phyloP scores from a whole-genome alignment of 2,329 filamentous ascomycete genomes.

The Lojkania enalia region DNA sequence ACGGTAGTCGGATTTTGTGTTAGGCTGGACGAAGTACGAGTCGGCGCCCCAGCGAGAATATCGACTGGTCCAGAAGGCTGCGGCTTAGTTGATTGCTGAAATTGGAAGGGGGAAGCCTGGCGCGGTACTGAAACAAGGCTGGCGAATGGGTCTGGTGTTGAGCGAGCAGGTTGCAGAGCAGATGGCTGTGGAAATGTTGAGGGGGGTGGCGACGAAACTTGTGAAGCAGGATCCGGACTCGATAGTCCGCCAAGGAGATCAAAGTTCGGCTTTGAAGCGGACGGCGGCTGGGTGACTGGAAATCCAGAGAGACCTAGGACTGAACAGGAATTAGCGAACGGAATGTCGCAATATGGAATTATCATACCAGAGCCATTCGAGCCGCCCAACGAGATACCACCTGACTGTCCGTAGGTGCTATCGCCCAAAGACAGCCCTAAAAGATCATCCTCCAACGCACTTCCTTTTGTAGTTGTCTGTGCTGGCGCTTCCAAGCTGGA shows the following conservation, averaged over 20 bases:
- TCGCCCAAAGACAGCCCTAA: constrained; percentile 80
- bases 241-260: constrained; percentile 60
- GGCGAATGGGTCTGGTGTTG: constrained; percentile 63
- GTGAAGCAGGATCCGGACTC: constrained; percentile 42
- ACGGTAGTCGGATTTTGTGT: constrained; percentile 48
- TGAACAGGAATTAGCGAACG: constrained; percentile 18
- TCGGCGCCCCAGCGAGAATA: constrained; percentile 39
- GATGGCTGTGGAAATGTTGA: constrained; percentile 42
- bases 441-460: constrained; percentile 84
- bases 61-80: constrained; percentile 37
- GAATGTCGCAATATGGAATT: background rate
- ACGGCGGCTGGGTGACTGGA: constrained; percentile 36
- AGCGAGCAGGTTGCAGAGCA: constrained; percentile 39
- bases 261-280: constrained; percentile 56
- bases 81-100: constrained; percentile 48
- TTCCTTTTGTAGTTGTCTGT: constrained; percentile 55
- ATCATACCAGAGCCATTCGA: constrained; percentile 45
- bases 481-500: constrained; percentile 45
- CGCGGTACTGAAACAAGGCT: constrained; percentile 58
- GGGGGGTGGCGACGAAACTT: constrained; percentile 53
- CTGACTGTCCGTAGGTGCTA: constrained; percentile 70
- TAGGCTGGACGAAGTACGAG: constrained; percentile 29
- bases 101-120: constrained; percentile 54
- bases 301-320: constrained; percentile 41
- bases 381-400: constrained; percentile 79